Percentiles rank a stretch among this genome's conserved stretches.
Conservation (phyloP, 2,329 filamentous ascomycete species). For the Clathrospora elynae region DNA sequence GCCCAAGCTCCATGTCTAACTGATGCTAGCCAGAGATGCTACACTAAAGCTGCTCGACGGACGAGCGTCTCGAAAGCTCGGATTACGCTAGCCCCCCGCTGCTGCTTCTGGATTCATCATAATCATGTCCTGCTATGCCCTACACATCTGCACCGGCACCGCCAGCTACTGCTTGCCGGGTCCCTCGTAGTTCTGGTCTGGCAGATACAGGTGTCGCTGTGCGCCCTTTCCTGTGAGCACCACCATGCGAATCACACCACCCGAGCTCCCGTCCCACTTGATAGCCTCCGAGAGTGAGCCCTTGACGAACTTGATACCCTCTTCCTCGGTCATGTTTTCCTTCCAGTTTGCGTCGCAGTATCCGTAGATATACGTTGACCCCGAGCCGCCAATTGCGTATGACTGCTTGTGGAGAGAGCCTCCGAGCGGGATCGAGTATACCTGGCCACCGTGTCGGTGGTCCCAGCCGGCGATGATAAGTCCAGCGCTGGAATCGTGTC, state of each 20-base stretch:
- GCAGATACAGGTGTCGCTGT: conserved; percentile 91
- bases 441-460: conserved; percentile 89
- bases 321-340: conserved; percentile 90
- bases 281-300: conserved; percentile 89
- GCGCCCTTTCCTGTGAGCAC: conserved; percentile 90
- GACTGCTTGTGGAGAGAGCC: conserved; percentile 97
- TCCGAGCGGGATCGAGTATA: conserved; percentile 95
- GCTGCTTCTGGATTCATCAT: conserved; percentile 15
- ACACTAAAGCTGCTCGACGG: conserved; percentile 3
- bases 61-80: no score
- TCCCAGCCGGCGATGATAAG: conserved; percentile 99
- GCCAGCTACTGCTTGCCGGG: conserved; percentile 61
- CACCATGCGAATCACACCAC: conserved; percentile 97
- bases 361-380: conserved; percentile 98
- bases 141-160: conserved; percentile 11
- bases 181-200: conserved; percentile 80
- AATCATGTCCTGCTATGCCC: conserved; percentile 21
- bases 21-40: conserved; percentile 10
- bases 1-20: conserved; percentile 9
- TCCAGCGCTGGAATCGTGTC: conserved; percentile 68
- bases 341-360: conserved; percentile 97
- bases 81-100: no score
- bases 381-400: conserved; percentile 94
- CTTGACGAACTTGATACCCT: conserved; percentile 92
- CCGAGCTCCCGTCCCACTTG: conserved; percentile 99